Evolutionary conservation across 768 basidiomycete species (phyloP), one percentile per base, ranked within the genome.

Genomic region (Austroboletus festivus): DNA sequence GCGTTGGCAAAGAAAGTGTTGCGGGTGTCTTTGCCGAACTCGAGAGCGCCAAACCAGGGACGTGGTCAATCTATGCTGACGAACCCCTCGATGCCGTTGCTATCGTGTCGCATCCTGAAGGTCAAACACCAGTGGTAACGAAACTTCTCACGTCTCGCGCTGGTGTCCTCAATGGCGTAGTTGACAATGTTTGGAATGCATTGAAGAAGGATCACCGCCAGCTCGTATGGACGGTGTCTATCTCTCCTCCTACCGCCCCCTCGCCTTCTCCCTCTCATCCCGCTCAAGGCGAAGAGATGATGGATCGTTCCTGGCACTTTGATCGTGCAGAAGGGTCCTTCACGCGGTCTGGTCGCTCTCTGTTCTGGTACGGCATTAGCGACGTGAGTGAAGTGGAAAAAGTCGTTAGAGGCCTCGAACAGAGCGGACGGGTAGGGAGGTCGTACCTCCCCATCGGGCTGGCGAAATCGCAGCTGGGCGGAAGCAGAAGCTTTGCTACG

Each of bases 311-410:
- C 4, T 99, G 96, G 96, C 95, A 99, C 72, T 99, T 97, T 60
- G 95, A 99, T 74, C 84, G 93, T 47, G 93, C 96, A 0, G 94
- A 98, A 57, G 96, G 96, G 1, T 92, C 89, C 69, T 99, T 99
- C 74, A 95, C 93, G 16, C 79, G 96, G 33, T 90, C 90, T 16
- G 94, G 95, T 18, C 84, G 84, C 70, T 93, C 85, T 61, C 70
- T 99, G 62, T 98, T 96, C 80, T 99, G 96, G 95, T 98, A 95
- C 64, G 96, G 96, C 38, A 77, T 98, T 22, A 85, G 86, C 53
- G 90, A 94, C 59, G 83, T 95, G 22, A 80, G 80, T 46, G 94
- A 98, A 69, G 91, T 99, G 23, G 93, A 99, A 78, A 77, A 70
- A 59, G 78, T 86, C 51, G 85, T 99, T 58, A 82, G 80, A 62